Percentiles rank a stretch among this genome's conserved stretches.
Evolutionary conservation across 768 basidiomycete species (phyloP).

Genomic region (Baorangia bicolor): DNA sequence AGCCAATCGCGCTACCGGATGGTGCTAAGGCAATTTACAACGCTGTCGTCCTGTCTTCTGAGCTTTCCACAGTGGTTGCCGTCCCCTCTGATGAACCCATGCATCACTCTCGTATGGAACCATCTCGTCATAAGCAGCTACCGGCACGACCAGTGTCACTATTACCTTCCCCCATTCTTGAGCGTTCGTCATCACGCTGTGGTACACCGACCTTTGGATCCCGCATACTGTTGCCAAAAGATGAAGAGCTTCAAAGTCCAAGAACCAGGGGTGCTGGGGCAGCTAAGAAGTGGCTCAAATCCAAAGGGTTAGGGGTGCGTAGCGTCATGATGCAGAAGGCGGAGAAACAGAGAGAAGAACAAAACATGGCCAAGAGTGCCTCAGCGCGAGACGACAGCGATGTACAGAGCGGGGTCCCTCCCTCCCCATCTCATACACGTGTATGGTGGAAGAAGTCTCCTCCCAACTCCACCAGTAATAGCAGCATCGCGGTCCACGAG

Average conservation of each 20-base stretch:
- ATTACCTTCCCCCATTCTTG: slow-evolving; percentile 32
- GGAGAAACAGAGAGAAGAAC: slow-evolving; percentile 24
- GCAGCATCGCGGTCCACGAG: slow-evolving; percentile 11
- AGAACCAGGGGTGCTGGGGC: slow-evolving; percentile 11
- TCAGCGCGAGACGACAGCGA: slow-evolving; percentile 2
- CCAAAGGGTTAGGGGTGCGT: slow-evolving; percentile 30
- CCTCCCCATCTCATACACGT: slow-evolving; percentile 20
- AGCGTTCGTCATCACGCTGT: slow-evolving; percentile 51
- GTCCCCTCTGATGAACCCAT: slow-evolving; percentile 8
- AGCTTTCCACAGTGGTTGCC: slow-evolving; percentile 15
- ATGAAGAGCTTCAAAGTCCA: slow-evolving; percentile 23
- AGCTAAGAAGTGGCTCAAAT: slow-evolving; percentile 31
- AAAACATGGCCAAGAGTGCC: slow-evolving; percentile 1
- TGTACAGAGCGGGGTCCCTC: not conserved
- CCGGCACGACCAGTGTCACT: slow-evolving; percentile 7
- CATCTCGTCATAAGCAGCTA: slow-evolving; percentile 8
- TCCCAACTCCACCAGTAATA: slow-evolving; percentile 10
- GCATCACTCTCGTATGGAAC: not conserved
- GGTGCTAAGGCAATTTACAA: slow-evolving; percentile 26
- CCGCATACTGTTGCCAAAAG: slow-evolving; percentile 31
- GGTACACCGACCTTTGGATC: slow-evolving; percentile 66
- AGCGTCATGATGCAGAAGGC: slow-evolving; percentile 20
- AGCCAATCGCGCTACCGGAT: slow-evolving; percentile 54
- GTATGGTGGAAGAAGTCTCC: slow-evolving; percentile 33
- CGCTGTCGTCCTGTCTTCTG: slow-evolving; percentile 17